Evolutionary conservation across 345 rosid species (phyloP), one percentile per base, ranked within the genome.

Genomic region (Raphanus raphanistrum): DNA sequence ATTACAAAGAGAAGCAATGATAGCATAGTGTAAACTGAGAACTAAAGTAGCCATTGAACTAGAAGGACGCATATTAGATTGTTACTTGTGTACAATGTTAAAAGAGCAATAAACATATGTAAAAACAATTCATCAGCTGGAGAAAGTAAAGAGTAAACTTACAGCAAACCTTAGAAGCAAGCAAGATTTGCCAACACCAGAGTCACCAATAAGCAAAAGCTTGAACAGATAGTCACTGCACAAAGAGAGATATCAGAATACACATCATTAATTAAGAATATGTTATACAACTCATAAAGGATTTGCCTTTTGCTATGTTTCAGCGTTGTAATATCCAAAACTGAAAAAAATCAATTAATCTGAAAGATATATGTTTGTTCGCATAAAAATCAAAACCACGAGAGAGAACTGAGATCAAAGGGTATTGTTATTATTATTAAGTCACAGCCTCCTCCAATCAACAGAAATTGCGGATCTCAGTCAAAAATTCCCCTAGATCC

Each of bases 161-260:
- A 83, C 85, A 33, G 85, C 85, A 77, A 83, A 83, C 72, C 85
- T 76, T 64, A 83, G 72, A 60, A 83, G 85, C 75, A 83, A 79
- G 68, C 85, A 83, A 0, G 85, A 83, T 73, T 83, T 83, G 5
- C 85, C 85, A 1, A 83, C 85, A 65, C 85, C 85, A 80, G 85
- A 83, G 54, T 83, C 85, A 69, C 85, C 85, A 3, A 83, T 83
- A 67, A 83, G 85, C 74, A 83, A 45, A 70, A 83, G 83, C 79
- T 83, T 76, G 78, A 83, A 83, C 11, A 83, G 74, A 64, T 83
- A 80, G 73, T 82, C 85, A 72, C 85, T 82, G 75, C 32, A 71
- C 52, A 35, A 21, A 9, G 31, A 50, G 15, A 17, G 21, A 21
- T 21, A 21, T 21, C 21, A 21, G 21, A 4, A 50, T 35, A 28